These are phyloP conservation scores for Leptographium wingfieldii DNA, from an alignment of 2,329 filamentous ascomycete genomes.

Conservation along the genomic window DNA sequence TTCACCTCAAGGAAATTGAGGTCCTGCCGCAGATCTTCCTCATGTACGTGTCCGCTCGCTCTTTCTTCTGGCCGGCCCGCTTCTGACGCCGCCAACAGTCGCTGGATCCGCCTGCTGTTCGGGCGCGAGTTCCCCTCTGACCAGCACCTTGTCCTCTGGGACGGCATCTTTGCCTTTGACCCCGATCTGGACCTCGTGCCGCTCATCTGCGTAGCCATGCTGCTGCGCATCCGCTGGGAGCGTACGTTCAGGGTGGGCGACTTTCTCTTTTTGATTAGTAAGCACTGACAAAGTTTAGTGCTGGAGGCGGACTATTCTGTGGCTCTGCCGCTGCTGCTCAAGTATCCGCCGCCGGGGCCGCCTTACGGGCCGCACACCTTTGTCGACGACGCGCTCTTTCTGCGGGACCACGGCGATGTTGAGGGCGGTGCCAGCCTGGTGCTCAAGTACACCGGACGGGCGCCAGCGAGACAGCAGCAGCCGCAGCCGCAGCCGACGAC, in stretches of 20 bases:
- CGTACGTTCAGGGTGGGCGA: constrained; percentile 29
- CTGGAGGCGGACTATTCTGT: constrained; percentile 78
- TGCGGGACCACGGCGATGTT: constrained; percentile 50
- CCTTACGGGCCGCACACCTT: constrained; percentile 63
- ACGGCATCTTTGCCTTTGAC: constrained; percentile 79
- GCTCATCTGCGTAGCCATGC: constrained; percentile 85
- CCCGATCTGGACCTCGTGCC: constrained; percentile 70
- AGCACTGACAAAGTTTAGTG: constrained; percentile 34
- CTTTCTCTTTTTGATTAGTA: too few species aligned
- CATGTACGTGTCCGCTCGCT: constrained; percentile 49
- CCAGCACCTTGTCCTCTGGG: constrained; percentile 76
- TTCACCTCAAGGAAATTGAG: constrained; percentile 70
- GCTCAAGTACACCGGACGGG: constrained; percentile 53
- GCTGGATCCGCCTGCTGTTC: constrained; percentile 89
- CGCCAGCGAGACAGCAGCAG: constrained; percentile 10
- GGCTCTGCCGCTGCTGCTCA: constrained; percentile 68
- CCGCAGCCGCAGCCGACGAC: too few species aligned
- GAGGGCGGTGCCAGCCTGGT: constrained; percentile 54
- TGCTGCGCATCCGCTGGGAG: constrained; percentile 83
- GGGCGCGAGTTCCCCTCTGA: constrained; percentile 87
- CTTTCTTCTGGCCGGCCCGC: neutral
- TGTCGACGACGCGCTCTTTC: constrained; percentile 71
- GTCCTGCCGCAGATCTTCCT: constrained; percentile 94
- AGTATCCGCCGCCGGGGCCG: constrained; percentile 58
- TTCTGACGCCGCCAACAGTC: constrained; percentile 31